Evolutionary conservation across 106 monocot genomes (phyloP).

Genomic region (Vanilla planifolia): DNA sequence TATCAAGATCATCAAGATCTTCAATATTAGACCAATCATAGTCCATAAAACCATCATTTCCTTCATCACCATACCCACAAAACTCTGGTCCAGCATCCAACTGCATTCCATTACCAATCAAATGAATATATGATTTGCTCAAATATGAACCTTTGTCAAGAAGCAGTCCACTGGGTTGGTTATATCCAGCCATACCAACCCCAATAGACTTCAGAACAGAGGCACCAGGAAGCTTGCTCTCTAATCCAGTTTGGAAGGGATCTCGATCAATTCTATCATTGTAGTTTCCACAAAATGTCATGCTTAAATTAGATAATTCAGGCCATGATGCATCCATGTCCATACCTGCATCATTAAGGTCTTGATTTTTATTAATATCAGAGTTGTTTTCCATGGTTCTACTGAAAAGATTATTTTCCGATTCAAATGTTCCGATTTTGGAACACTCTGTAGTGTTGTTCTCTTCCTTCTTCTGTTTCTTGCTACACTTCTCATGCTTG

Average conservation of each 20-base stretch:
- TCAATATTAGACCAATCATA: conserved; percentile 51
- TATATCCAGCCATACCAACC: conserved; percentile 16
- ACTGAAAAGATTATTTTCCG: conserved; percentile 23
- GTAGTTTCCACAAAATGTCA: conserved; percentile 18
- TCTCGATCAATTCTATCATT: conserved; percentile 20
- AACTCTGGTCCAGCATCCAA: conserved; percentile 26
- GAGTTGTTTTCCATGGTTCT: conserved; percentile 22
- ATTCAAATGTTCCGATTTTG: conserved; percentile 18
- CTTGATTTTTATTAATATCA: conserved; percentile 10
- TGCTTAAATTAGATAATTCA: conserved; percentile 49
- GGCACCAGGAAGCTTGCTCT: conserved; percentile 11
- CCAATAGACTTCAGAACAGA: conserved; percentile 14
- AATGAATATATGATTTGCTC: conserved; percentile 16
- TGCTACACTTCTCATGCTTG: conserved; percentile 20
- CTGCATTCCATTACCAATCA: conserved; percentile 23
- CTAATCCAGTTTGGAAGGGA: conserved; percentile 4
- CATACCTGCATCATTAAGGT: conserved; percentile 25
- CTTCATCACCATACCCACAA: conserved; percentile 29
- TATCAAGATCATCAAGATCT: conserved; percentile 63
- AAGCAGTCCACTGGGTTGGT: background rate
- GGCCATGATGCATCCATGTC: conserved; percentile 70
- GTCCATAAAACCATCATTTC: conserved; percentile 35
- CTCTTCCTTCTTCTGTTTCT: conserved; percentile 21
- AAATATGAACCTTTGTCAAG: conserved; percentile 1
- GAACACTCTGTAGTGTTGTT: conserved; percentile 3